phyloP scores from a whole-genome alignment of 1,284 basidiomycete species.

The Ustilago loliicola region DNA sequence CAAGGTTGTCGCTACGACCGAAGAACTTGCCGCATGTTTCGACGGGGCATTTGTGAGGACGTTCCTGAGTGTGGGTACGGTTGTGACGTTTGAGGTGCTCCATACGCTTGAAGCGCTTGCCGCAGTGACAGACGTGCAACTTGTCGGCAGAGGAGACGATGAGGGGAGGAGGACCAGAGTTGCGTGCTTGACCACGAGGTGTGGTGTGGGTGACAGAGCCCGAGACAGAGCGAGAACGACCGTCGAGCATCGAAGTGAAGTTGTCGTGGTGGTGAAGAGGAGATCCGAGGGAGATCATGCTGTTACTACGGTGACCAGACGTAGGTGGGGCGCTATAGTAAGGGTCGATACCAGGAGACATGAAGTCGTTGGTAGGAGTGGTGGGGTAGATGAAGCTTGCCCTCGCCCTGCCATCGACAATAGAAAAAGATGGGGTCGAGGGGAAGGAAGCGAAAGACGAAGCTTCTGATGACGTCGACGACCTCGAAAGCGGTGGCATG shows the following conservation, averaged over 20 bases:
- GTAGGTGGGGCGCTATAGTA: slow-evolving; percentile 55
- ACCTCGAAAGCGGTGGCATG: slow-evolving; percentile 36
- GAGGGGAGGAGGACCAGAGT: slow-evolving; percentile 62
- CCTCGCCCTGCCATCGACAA: slow-evolving; percentile 23
- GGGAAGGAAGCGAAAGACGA: slow-evolving; percentile 51
- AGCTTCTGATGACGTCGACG: slow-evolving; percentile 41
- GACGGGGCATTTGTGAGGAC: slow-evolving; percentile 67
- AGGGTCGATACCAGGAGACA: slow-evolving; percentile 51
- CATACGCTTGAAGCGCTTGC: slow-evolving; percentile 69
- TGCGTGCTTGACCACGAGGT: slow-evolving; percentile 44
- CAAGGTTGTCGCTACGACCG: slow-evolving; percentile 68
- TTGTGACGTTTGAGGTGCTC: slow-evolving; percentile 70
- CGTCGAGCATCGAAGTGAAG: slow-evolving; percentile 44
- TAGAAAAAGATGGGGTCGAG: slow-evolving; percentile 43
- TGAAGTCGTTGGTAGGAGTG: slow-evolving; percentile 38
- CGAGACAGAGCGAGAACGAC: slow-evolving; percentile 40
- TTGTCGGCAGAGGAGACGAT: slow-evolving; percentile 69
- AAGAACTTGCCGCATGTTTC: slow-evolving; percentile 68
- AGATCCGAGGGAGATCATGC: slow-evolving; percentile 54
- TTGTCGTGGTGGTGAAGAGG: slow-evolving; percentile 32
- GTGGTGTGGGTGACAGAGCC: slow-evolving; percentile 43
- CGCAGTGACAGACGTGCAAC: slow-evolving; percentile 68
- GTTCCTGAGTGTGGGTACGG: slow-evolving; percentile 69
- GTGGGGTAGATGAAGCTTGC: slow-evolving; percentile 40
- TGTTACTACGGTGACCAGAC: slow-evolving; percentile 60